phyloP scores from a whole-genome alignment of 208 protist genomes.

The Crithidia mellificae region DNA sequence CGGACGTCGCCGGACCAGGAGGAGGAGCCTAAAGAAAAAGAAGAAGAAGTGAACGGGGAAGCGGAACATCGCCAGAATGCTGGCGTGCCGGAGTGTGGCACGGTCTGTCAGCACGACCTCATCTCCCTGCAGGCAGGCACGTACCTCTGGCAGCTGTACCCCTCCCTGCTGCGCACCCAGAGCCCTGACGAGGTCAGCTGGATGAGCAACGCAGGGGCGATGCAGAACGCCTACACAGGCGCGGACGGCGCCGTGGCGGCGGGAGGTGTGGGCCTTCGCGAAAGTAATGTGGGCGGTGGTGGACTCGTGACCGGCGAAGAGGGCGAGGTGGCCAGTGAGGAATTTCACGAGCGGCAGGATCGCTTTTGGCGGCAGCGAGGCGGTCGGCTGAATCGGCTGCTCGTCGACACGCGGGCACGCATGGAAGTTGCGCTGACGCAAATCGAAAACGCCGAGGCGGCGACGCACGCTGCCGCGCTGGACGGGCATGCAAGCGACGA shows the following conservation, averaged over 20 bases:
- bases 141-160: conserved; percentile 22
- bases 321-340: neutral
- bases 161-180: conserved; percentile 30
- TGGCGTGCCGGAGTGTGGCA: neutral
- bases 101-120: too few species aligned
- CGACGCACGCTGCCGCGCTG: too few species aligned
- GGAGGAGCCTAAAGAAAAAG: neutral
- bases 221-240: neutral
- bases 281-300: too few species aligned
- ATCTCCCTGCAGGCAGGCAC: conserved; percentile 4
- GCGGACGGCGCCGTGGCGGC: neutral
- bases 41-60: neutral
- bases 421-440: neutral
- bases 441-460: neutral
- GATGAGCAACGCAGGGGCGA: conserved; percentile 18
- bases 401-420: neutral
- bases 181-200: conserved; percentile 17
- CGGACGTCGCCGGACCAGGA: neutral
- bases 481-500: too few species aligned
- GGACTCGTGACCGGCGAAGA: neutral
- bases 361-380: neutral
- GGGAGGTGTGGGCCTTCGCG: too few species aligned
- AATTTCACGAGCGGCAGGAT: neutral
- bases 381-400: neutral
- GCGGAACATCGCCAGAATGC: too few species aligned